Evolutionary conservation across 2,329 filamentous ascomycete species (phyloP), one percentile per base, ranked within the genome.

Genomic region (Nothophaeocryptopus gaeumannii): DNA sequence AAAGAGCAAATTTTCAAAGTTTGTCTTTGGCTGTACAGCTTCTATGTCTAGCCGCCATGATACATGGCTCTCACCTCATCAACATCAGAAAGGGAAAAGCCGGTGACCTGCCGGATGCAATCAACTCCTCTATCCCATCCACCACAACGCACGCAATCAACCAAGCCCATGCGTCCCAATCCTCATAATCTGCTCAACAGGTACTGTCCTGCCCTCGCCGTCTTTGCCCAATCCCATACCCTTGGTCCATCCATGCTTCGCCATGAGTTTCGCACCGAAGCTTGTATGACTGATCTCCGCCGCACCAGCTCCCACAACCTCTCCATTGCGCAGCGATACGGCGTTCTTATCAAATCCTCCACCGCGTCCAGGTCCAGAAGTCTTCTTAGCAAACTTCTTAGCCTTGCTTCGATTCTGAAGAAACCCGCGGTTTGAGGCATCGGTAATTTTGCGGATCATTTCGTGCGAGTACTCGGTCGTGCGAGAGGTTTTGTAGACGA

Each of bases 181-280:
- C 73, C 95, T 96, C 60, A 99, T 86, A 20, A 93, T 82, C 57
- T 96, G 91, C 20, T 83, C 79, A 16, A 99, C 86, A 0, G 92
- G 92, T 54, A 89, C 82, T 56, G 95, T 71, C 45, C 96, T 93
- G 30, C 93, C 93, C 68, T 95, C 96, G 56, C 95, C 84, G 1
- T 76, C 66, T 9, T 88, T 82, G 45, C 93, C 93, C 1, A 99
- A 78, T 1, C 87, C 88, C 64, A 85, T 95, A 5, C 93, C 93
- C 45, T 79, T 85, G 54, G 81, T 87, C 91, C 93, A 99, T 3
- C 93, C 93, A 93, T 97, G 97, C 72, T 93, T 97, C 72, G 95
- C 89, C 56, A 99, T 72, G 83, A 99, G 88, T 2, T 83, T 82
- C 43, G 89, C 81, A 9, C 93, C 93, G 58, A 83, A 89, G 67